Conservation (phyloP, 257 asterid species). For the Rauvolfia tetraphylla region DNA sequence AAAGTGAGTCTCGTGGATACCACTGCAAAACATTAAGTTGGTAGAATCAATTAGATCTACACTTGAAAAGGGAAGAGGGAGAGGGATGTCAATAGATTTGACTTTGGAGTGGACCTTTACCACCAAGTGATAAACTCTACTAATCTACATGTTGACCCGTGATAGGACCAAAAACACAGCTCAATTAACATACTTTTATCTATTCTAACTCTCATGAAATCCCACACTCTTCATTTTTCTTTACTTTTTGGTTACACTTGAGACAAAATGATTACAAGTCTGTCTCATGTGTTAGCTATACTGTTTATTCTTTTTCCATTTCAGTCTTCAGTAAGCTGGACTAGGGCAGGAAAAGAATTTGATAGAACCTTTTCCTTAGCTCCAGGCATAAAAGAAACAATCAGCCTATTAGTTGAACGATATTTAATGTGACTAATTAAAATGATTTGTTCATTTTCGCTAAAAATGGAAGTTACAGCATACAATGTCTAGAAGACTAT, state of each 20-base stretch:
- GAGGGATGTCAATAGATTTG: background rate
- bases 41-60: conserved; percentile 7
- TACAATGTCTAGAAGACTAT: background rate
- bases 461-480: background rate
- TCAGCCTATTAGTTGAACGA: background rate
- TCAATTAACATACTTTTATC: background rate
- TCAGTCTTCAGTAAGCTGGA: background rate
- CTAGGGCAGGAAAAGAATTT: background rate
- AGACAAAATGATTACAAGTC: background rate
- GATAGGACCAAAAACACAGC: background rate
- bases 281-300: background rate
- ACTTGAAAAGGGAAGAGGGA: background rate
- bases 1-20: conserved; percentile 80
- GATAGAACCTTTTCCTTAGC: background rate
- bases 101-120: background rate
- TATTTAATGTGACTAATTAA: background rate
- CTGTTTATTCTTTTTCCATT: background rate
- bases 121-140: background rate
- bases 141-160: background rate
- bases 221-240: background rate
- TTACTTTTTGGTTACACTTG: background rate
- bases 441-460: background rate
- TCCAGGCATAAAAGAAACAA: background rate
- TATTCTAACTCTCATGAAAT: background rate
- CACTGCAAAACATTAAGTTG: conserved; percentile 48